A percentile compares a stretch with the other conserved stretches of the same genome.
Conservation (phyloP, 2,329 filamentous ascomycete genomes). For the Lecanicillium sp. region DNA sequence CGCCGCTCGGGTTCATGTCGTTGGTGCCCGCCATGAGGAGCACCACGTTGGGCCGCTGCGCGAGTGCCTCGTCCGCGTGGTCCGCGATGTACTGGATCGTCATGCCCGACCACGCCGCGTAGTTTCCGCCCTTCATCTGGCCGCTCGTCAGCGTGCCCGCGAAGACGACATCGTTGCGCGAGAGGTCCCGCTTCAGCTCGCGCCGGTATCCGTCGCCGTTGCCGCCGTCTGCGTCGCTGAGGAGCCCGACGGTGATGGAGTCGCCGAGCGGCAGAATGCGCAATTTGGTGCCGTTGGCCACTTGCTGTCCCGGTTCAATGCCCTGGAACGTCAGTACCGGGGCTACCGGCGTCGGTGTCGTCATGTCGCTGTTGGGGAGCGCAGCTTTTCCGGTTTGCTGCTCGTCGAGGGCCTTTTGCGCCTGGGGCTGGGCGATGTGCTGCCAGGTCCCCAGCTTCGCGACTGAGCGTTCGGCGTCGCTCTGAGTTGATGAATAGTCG, state of each 20-base stretch:
- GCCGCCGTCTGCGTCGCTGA: background rate
- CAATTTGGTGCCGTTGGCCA: background rate
- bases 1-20: background rate
- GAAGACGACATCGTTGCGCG: background rate
- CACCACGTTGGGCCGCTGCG: background rate
- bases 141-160: background rate
- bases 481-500: too few species aligned
- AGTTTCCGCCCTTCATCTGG: background rate
- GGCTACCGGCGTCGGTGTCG: too few species aligned
- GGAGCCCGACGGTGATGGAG: conserved; percentile 1
- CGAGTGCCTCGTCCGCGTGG: background rate
- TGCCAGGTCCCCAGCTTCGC: too few species aligned
- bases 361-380: too few species aligned
- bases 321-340: too few species aligned
- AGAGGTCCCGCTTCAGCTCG: background rate
- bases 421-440: too few species aligned
- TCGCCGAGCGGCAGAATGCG: background rate
- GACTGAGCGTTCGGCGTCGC: too few species aligned
- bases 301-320: too few species aligned
- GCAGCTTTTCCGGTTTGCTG: too few species aligned
- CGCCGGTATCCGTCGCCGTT: conserved; percentile 1
- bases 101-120: background rate
- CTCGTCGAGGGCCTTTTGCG: too few species aligned
- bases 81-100: background rate
- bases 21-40: conserved; percentile 1